Conservation (phyloP, 768 basidiomycete species). For the Pleurotus giganteus region DNA sequence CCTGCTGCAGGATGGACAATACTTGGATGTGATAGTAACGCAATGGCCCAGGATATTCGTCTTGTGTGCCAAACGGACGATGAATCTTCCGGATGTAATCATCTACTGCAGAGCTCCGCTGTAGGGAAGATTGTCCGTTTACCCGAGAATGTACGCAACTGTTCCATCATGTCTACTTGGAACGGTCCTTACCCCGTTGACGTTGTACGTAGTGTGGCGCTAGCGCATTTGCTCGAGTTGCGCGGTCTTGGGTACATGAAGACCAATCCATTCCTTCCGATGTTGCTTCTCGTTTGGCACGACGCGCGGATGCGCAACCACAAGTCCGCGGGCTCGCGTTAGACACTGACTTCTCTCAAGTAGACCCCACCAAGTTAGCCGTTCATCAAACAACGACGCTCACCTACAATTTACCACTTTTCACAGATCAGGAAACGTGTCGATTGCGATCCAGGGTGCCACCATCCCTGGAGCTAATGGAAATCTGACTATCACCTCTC, state of each 20-base stretch:
- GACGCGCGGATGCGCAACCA: conserved; percentile 30
- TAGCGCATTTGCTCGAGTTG: conserved; percentile 40
- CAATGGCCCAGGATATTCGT: conserved; percentile 42
- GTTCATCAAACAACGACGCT: not conserved
- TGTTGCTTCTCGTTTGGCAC: conserved; percentile 25
- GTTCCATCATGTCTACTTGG: not conserved
- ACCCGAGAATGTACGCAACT: conserved; percentile 43
- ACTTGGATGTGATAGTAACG: conserved; percentile 39
- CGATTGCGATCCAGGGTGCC: conserved; percentile 16
- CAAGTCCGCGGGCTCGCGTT: conserved; percentile 39
- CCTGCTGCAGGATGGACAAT: conserved; percentile 54
- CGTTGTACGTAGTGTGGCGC: conserved; percentile 31
- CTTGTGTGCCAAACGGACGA: conserved; percentile 39
- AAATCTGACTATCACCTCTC: conserved; percentile 14
- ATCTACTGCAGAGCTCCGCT: conserved; percentile 35
- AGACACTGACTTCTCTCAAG: conserved; percentile 35
- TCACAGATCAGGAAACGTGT: conserved; percentile 6
- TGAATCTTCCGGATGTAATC: conserved; percentile 31
- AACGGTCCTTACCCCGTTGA: not conserved
- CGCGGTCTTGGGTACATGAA: conserved; percentile 35
- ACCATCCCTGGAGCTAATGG: conserved; percentile 17
- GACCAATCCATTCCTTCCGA: conserved; percentile 40
- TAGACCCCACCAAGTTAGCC: conserved; percentile 24
- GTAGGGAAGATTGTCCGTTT: conserved; percentile 52
- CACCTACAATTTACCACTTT: not conserved